Base-by-base conservation (phyloP, 768 basidiomycete genomes). In the Nidula microcarpa region DNA sequence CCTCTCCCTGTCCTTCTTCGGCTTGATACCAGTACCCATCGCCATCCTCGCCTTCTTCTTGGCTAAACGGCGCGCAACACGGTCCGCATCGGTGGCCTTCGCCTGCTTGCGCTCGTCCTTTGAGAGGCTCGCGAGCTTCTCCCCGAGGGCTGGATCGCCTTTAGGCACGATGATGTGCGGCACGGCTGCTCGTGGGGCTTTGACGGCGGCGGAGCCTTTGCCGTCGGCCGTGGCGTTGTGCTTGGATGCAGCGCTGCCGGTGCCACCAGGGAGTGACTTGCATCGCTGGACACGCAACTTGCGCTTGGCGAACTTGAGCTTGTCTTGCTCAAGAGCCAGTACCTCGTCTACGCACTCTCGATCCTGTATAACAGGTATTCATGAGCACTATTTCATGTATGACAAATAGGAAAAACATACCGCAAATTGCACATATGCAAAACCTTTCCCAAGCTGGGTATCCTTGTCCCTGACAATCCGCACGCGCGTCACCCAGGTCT, bases 391-490 rank as follows among this genome's bases (percentile, higher is more conserved):
- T 46, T 32, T 51, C 32, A 48, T 14, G 14, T 30, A 46, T 2
- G 14, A 41, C 23, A 47, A 34, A 53, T 32, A 16, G 55, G 56
- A 44, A 16, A 47, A 23, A 76, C 87, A 55, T 67, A 96, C 96
- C 52, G 74, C 66, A 57, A 98, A 91, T 60, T 93, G 86, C 16
- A 98, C 85, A 62, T 98, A 97, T 8, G 89, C 93, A 66, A 98
- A 95, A 4, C 95, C 95, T 70, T 96, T 97, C 10, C 95, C 96
- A 11, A 98, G 80, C 59, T 94, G 93, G 1, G 93, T 97, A 54
- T 90, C 92, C 59, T 84, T 85, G 66, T 98, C 96, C 46, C 91
- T 80, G 49, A 97, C 79, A 60, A 97, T 84, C 43, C 96, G 81
- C n/a, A 97, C 93, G 35, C 82, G 83, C 6, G 79, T 82, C 14